These are phyloP conservation scores for Globisporangium nunn DNA, from an alignment of 352 stramenopile species.

Conservation along the genomic window DNA sequence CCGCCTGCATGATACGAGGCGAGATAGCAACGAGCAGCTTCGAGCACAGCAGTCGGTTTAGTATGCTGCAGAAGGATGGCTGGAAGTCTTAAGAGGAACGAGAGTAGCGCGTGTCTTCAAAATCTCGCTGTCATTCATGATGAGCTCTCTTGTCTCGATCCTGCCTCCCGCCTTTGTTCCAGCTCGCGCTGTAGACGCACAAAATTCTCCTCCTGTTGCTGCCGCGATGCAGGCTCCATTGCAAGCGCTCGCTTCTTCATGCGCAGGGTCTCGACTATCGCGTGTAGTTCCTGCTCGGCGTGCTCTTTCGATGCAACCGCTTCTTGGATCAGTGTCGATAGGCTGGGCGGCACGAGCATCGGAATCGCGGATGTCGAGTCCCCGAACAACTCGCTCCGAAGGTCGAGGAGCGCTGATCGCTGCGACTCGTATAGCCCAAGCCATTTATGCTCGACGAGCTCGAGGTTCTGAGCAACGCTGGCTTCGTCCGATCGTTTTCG, in stretches of 20 bases:
- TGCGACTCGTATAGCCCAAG: constrained; percentile 2
- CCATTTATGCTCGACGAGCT: constrained; percentile 7
- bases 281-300: constrained; percentile 9
- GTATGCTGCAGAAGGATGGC: too few species aligned
- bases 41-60: too few species aligned
- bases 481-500: constrained; percentile 4
- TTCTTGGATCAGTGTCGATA: constrained; percentile 46
- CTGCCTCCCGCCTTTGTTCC: constrained; percentile 9
- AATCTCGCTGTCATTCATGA: background rate
- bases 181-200: constrained; percentile 25
- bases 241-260: constrained; percentile 11
- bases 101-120: background rate
- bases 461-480: constrained; percentile 1
- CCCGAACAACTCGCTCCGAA: constrained; percentile 10
- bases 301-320: constrained; percentile 5
- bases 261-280: constrained; percentile 7
- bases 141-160: background rate
- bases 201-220: constrained; percentile 6
- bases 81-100: too few species aligned
- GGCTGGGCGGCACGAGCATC: constrained; percentile 89
- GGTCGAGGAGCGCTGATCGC: background rate
- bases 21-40: too few species aligned
- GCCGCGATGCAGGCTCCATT: constrained; percentile 7
- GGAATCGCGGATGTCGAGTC: constrained; percentile 36
- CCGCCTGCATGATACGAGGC: background rate